Evolutionary conservation across 148 eudicot genomes (phyloP), one percentile per base, ranked within the genome.

Genomic region (Vaccinium darrowii): DNA sequence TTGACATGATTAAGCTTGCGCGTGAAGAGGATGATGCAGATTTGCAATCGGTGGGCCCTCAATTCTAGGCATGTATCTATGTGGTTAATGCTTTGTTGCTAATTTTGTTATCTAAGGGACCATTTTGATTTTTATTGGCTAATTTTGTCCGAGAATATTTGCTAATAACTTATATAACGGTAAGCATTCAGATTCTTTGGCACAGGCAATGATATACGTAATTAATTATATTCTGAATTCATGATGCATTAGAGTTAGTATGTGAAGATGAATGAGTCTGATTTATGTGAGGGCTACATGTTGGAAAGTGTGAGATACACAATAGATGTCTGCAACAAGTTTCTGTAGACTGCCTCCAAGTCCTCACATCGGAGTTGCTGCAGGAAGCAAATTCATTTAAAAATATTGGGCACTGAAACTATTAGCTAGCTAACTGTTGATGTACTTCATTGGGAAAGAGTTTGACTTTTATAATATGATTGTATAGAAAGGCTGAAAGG

Each of bases 1-100:
- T 97, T 86, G 99, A 95, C 86, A 95, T 97, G 98, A 85, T 95
- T 89, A 97, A 92, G 92, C 96, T 97, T 86, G 96, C 99, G 85
- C 95, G 95, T 56, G 99, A 97, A 87, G 99, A 95, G 92, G 91
- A 92, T 83, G 99, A 97, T 88, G 78, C 91, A 60, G 96, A 92
- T 87, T 86, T 95, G 98, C 98, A 97, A 95, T 92, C 82, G 96
- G 99, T 97, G 92, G 90, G 94, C 96, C 82, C 88, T 93, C 90
- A 87, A 19, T 84, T 89, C 89, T 93, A 91, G 92, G 94, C 97
- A 93, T 93, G 94, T 91, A 88, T 87, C 87, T 92, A 78, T 69
- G 81, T 50, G 54, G 69, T 56, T 43, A n/a, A 53, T 80, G 33
- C 80, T 80, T 50, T 53, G 3, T 47, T 51, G 18, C 67, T 39